Evolutionary conservation across 805 yeast genomes (phyloP).

Genomic region (Cyberlindnera japonica): DNA sequence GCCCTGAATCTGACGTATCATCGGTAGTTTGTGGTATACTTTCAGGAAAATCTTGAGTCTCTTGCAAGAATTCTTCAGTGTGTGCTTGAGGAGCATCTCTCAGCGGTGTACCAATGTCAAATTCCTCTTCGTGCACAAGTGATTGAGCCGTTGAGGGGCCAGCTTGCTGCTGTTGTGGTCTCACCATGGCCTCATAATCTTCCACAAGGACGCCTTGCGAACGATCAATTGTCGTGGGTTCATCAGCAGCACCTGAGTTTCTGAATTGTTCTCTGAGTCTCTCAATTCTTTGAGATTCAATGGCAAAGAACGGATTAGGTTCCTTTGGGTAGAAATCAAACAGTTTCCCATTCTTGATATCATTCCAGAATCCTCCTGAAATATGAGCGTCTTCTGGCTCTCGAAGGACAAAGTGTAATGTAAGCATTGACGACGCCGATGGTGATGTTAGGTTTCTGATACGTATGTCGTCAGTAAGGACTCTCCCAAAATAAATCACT

Average conservation of each 20-base stretch:
- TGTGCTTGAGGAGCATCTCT: too few species aligned
- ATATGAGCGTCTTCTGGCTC: conserved; percentile 15
- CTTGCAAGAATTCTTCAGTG: too few species aligned
- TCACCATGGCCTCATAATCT: conserved; percentile 1
- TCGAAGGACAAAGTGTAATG: conserved; percentile 23
- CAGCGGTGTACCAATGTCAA: too few species aligned
- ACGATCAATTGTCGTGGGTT: conserved; percentile 7
- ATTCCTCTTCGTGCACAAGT: not conserved
- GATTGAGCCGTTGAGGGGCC: not conserved
- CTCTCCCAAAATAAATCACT: conserved; percentile 26
- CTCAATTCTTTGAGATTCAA: conserved; percentile 25
- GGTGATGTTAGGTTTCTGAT: conserved; percentile 18
- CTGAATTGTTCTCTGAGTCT: conserved; percentile 23
- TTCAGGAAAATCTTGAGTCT: too few species aligned
- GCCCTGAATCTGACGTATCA: too few species aligned
- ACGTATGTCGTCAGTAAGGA: conserved; percentile 18
- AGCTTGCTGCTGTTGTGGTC: not conserved
- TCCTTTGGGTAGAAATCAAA: conserved; percentile 31
- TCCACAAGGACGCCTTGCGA: conserved; percentile 12
- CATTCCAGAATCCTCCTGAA: conserved; percentile 27
- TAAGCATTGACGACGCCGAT: conserved; percentile 2
- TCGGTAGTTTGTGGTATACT: too few species aligned
- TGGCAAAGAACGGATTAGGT: conserved; percentile 27
- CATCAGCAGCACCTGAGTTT: conserved; percentile 7
- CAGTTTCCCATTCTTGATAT: conserved; percentile 24